Evolutionary conservation across 2,329 filamentous ascomycete genomes (phyloP).

Genomic region (Hortaea sp.): DNA sequence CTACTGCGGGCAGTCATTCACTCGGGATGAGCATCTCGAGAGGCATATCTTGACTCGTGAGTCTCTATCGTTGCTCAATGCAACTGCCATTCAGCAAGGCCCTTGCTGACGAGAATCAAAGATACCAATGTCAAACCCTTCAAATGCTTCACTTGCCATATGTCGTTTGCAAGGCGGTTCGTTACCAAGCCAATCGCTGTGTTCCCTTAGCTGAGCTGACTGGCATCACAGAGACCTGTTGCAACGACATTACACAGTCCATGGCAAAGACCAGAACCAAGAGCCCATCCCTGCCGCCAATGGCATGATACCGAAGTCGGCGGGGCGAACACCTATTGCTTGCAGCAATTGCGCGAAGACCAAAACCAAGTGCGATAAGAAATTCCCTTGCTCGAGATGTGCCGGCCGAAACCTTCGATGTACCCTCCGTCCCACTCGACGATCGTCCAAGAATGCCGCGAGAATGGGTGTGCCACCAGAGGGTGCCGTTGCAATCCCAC

Average conservation of each 20-base stretch:
- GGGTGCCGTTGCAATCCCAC: constrained; percentile 17
- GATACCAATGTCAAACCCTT: constrained; percentile 47
- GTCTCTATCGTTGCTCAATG: constrained; percentile 10
- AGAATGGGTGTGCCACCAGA: constrained; percentile 23
- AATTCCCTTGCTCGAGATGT: constrained; percentile 44
- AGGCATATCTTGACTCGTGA: constrained; percentile 43
- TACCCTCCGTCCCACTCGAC: constrained; percentile 37
- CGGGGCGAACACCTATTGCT: constrained; percentile 42
- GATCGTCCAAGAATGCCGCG: constrained; percentile 36
- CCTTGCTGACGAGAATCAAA: constrained; percentile 15
- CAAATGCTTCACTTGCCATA: constrained; percentile 45
- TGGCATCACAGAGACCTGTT: constrained; percentile 35
- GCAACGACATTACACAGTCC: constrained; percentile 43
- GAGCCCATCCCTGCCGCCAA: constrained; percentile 38
- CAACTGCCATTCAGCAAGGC: background rate
- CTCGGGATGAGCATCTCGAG: constrained; percentile 43
- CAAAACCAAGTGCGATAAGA: constrained; percentile 46
- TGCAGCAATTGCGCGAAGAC: constrained; percentile 46
- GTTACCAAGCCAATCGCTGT: constrained; percentile 12
- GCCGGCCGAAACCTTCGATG: constrained; percentile 40
- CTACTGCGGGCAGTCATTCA: constrained; percentile 44
- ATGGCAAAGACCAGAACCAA: constrained; percentile 40
- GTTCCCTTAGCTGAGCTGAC: constrained; percentile 2
- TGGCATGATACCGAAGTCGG: constrained; percentile 43
- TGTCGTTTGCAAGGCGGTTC: constrained; percentile 44